Base-by-base conservation (phyloP, 805 yeast genomes). In the Metschnikowia cubensis region DNA sequence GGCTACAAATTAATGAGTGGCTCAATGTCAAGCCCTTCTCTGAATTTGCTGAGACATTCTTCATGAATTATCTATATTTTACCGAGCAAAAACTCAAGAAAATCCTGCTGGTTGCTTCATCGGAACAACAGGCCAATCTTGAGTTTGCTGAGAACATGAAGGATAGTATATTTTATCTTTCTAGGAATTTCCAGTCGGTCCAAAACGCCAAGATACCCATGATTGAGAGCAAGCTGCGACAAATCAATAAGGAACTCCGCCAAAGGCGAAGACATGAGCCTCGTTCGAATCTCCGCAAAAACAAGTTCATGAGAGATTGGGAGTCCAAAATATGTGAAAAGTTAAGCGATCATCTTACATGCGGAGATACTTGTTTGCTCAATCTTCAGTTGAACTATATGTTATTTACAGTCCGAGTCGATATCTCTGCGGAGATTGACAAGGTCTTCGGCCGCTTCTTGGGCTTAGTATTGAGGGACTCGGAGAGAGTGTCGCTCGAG, bases 351-450 rank as follows among this genome's bases (percentile, higher is more conserved):
- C 58, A 54, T 35, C 47, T 67, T 6, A 58, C 67, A 0, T 62
- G 65, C 38, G 56, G 58, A 13, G 62, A 57, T 17, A 51, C 62
- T n/a, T 63, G 71, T 36, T 60, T 73, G 39, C 53, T 66, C 25
- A 71, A 70, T 45, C 50, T 73, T 17, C 75, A 71, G 41, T 60
- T 70, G 50, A 71, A 73, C 51, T 73, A 63, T 49, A 60, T 68
- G 10, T 57, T 72, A 36, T 71, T 71, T 55, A 68, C 69, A 4
- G 47, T 70, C 45, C 61, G 60, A 17, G 59, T 72, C 18, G 69
- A 72, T 51, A 45, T 65, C 7, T 48, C 60, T 14, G 55, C 61
- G 6, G 62, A 59, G 18, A 42, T 68, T 38, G 67, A 68, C 42
- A 43, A 47, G 17, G 31, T 50, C 15, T 49, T 54, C 22, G 17